phyloP scores from a whole-genome alignment of 495 filamentous ascomycete genomes.

The Hypoxylon cercidicola region DNA sequence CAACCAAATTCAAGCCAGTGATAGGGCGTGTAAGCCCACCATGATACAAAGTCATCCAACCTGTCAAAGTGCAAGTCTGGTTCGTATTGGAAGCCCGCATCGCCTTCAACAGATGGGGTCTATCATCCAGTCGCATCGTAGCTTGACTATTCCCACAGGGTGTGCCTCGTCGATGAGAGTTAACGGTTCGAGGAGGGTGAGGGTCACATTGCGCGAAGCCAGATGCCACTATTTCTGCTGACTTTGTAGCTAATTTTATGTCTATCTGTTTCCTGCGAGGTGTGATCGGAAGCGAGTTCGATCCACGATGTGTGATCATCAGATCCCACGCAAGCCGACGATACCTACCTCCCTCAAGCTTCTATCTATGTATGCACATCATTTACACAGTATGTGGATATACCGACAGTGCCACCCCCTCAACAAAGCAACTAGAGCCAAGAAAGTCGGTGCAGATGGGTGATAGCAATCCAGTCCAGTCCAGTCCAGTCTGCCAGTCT shows the following conservation, averaged over 20 bases:
- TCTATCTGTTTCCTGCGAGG: conserved; percentile 28
- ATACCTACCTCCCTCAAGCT: conserved; percentile 16
- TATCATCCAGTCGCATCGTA: conserved; percentile 19
- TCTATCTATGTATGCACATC: conserved; percentile 20
- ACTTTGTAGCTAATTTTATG: conserved; percentile 21
- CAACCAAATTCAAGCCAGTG: conserved; percentile 5
- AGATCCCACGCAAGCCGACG: not conserved
- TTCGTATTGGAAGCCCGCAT: conserved; percentile 23
- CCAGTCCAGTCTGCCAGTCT: conserved; percentile 37
- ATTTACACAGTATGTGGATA: conserved; percentile 32
- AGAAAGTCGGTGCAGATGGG: conserved; percentile 40
- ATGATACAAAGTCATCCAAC: conserved; percentile 28
- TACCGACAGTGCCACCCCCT: conserved; percentile 5
- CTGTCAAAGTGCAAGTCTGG: conserved; percentile 19
- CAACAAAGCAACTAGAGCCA: conserved; percentile 17
- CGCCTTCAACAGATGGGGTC: conserved; percentile 24
- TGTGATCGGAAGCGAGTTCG: conserved; percentile 24
- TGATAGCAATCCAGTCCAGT: conserved; percentile 20
- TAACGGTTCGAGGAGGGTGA: conserved; percentile 1
- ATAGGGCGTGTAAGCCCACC: conserved; percentile 30
- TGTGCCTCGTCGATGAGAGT: not conserved
- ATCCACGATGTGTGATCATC: conserved; percentile 24
- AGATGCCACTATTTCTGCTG: conserved; percentile 22
- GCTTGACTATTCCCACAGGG: conserved; percentile 8
- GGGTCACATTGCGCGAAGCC: conserved; percentile 28